These are phyloP conservation scores for Senna siamea DNA, from an alignment of 306 rosid genomes.

Conservation along the genomic window DNA sequence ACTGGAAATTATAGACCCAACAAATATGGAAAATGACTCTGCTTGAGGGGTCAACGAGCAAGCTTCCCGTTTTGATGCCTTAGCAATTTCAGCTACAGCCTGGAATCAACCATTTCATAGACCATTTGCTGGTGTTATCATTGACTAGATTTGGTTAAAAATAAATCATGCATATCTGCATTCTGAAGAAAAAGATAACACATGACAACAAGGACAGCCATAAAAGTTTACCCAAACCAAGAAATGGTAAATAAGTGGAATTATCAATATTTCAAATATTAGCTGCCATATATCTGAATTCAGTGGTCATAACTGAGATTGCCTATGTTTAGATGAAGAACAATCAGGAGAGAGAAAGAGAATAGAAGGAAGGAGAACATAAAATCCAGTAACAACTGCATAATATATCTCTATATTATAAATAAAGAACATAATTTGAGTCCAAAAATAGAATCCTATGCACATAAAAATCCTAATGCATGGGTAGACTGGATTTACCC, in stretches of 20 bases:
- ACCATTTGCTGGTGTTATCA: background rate
- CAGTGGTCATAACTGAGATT: background rate
- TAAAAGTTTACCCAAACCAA: background rate
- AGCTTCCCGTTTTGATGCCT: conserved; percentile 83
- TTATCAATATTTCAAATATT: conserved; percentile 5
- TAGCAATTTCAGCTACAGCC: conserved; percentile 86
- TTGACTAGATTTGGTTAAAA: conserved; percentile 2
- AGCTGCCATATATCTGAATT: conserved; percentile 4
- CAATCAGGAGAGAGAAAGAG: background rate
- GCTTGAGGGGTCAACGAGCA: conserved; percentile 63
- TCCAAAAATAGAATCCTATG: too few species aligned
- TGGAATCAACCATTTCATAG: conserved; percentile 42
- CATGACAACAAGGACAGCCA: conserved; percentile 19
- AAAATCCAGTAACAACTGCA: background rate
- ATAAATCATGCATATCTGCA: conserved; percentile 14
- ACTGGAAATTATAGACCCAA: conserved; percentile 54
- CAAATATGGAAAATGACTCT: conserved; percentile 63
- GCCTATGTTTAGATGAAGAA: conserved; percentile 12
- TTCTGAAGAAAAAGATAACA: background rate
- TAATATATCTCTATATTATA: background rate
- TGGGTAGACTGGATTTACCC: background rate
- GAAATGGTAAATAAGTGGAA: conserved; percentile 2
- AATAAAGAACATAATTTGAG: background rate
- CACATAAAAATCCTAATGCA: background rate
- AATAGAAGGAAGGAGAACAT: background rate